A percentile compares a stretch with the other conserved stretches of the same genome.
These are phyloP conservation scores for Polyporus tsugae DNA, from an alignment of 1,284 basidiomycete genomes.

Conservation along the genomic window DNA sequence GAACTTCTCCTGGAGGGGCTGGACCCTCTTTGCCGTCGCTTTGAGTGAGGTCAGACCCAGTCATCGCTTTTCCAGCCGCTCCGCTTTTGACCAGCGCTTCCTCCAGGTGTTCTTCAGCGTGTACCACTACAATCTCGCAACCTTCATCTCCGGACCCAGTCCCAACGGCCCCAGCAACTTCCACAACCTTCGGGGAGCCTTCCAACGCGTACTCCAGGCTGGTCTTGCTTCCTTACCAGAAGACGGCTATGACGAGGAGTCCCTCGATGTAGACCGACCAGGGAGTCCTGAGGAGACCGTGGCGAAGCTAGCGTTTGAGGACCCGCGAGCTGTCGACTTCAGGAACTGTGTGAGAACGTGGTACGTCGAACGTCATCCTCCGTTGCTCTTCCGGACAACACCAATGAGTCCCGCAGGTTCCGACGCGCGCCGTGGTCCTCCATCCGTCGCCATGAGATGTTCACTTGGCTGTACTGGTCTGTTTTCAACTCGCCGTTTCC, in stretches of 20 bases:
- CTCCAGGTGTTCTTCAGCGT: slow-evolving; percentile 82
- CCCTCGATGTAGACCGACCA: slow-evolving; percentile 57
- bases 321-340: slow-evolving; percentile 82
- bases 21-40: slow-evolving; percentile 54
- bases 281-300: slow-evolving; percentile 70
- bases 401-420: slow-evolving; percentile 61
- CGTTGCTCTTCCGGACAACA: background rate
- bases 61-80: slow-evolving; percentile 18
- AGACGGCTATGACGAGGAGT: slow-evolving; percentile 62
- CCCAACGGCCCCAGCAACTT: slow-evolving; percentile 57
- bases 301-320: slow-evolving; percentile 61
- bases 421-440: slow-evolving; percentile 77
- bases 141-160: slow-evolving; percentile 59
- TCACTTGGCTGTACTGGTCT: slow-evolving; percentile 87
- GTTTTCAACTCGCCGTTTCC: slow-evolving; percentile 76
- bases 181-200: slow-evolving; percentile 64
- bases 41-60: slow-evolving; percentile 62
- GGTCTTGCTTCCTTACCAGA: slow-evolving; percentile 65
- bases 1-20: slow-evolving; percentile 49
- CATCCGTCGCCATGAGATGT: slow-evolving; percentile 71
- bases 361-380: slow-evolving; percentile 40
- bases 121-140: slow-evolving; percentile 68
- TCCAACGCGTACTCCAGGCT: slow-evolving; percentile 66
- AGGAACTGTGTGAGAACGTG: slow-evolving; percentile 73
- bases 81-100: slow-evolving; percentile 11